Evolutionary conservation across 1,284 basidiomycete species (phyloP).

Genomic region (Cryptococcus floricola): DNA sequence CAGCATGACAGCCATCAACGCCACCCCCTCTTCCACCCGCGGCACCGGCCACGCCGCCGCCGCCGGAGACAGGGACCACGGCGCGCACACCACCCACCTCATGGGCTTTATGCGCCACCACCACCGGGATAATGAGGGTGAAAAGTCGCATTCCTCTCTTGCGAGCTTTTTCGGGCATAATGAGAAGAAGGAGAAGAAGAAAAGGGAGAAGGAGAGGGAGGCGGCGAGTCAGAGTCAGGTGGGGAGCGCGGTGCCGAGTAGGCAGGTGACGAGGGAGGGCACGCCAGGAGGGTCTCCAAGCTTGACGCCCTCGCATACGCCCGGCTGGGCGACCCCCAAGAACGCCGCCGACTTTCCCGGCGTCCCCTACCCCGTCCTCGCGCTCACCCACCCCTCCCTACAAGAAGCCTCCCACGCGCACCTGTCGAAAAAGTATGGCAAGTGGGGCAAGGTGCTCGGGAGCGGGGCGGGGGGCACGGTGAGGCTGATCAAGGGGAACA

Average conservation of each 20-base stretch:
- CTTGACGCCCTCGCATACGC: slow-evolving; percentile 17
- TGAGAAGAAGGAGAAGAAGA: slow-evolving; percentile 40
- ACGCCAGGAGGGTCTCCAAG: slow-evolving; percentile 10
- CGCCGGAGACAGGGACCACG: slow-evolving; percentile 30
- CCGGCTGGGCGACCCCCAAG: slow-evolving; percentile 41
- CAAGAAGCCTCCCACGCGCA: slow-evolving; percentile 84
- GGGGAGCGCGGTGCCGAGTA: slow-evolving; percentile 32
- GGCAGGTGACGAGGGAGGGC: slow-evolving; percentile 26
- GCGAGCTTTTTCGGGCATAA: slow-evolving; percentile 49
- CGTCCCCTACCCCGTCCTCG: slow-evolving; percentile 45
- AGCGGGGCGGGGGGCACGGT: slow-evolving; percentile 97
- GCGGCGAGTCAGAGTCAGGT: slow-evolving; percentile 30
- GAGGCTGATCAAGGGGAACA: slow-evolving; percentile 81
- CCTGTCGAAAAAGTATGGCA: slow-evolving; percentile 96
- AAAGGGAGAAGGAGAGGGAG: slow-evolving; percentile 27
- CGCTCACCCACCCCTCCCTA: slow-evolving; percentile 55
- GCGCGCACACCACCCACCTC: slow-evolving; percentile 44
- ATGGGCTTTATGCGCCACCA: slow-evolving; percentile 50
- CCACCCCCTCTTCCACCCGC: slow-evolving; percentile 10
- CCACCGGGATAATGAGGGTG: slow-evolving; percentile 47
- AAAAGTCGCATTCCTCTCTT: slow-evolving; percentile 47
- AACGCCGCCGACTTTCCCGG: slow-evolving; percentile 42
- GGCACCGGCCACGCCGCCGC: slow-evolving; percentile 17
- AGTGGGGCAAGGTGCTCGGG: slow-evolving; percentile 94
- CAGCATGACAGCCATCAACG: slow-evolving; percentile 11